Conservation (phyloP, 2,329 filamentous ascomycete genomes). For the Trichoderma hamatum region DNA sequence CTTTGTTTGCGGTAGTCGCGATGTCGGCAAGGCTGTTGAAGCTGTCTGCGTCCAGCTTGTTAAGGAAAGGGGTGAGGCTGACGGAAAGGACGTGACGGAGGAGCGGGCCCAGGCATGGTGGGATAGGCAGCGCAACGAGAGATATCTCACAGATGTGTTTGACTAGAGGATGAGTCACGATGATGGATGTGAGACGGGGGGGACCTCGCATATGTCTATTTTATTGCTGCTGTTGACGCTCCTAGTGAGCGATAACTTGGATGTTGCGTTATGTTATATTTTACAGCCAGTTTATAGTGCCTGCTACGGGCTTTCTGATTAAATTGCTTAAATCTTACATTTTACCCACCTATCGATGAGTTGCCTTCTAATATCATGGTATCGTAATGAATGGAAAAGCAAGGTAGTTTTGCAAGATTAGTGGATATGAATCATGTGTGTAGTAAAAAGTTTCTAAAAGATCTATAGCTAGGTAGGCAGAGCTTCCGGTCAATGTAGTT, state of each 20-base stretch:
- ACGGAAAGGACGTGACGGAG: constrained; percentile 39
- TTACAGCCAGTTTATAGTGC: neutral
- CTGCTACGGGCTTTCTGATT: neutral
- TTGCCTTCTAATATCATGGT: neutral
- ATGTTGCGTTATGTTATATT: neutral
- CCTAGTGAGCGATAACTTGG: neutral
- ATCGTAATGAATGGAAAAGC: neutral
- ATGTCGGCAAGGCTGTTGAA: constrained; percentile 53
- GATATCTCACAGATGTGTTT: constrained; percentile 65
- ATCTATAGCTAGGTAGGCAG: neutral
- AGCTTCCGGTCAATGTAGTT: neutral
- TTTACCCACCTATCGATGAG: neutral
- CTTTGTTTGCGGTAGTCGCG: constrained; percentile 66
- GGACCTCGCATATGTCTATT: neutral
- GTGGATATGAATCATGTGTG: neutral
- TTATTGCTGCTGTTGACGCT: neutral
- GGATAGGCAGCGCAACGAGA: constrained; percentile 54
- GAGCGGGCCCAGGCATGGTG: constrained; percentile 52
- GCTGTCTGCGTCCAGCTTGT: constrained; percentile 44
- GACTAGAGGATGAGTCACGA: constrained; percentile 41
- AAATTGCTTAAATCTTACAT: neutral
- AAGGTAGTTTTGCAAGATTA: neutral
- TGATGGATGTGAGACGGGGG: too few species aligned
- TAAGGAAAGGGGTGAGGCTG: constrained; percentile 38
- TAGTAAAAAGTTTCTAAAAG: neutral